phyloP scores from a whole-genome alignment of 345 rosid species.

The Gossypium australe region DNA sequence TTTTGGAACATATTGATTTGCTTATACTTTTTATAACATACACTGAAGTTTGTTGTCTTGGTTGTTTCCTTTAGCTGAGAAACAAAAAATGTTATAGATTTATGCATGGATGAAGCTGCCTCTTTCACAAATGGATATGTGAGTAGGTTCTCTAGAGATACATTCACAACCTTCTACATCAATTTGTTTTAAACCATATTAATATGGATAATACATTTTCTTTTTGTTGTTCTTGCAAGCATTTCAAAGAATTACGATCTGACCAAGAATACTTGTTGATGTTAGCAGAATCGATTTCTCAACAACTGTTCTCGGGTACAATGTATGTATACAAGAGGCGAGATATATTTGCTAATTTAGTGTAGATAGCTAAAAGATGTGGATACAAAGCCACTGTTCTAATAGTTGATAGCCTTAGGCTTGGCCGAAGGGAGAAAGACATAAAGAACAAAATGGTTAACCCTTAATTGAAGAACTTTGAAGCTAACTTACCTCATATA shows the following conservation, averaged over 20 bases:
- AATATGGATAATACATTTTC: not conserved
- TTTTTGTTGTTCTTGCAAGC: too few relatives aligned
- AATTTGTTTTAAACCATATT: not conserved
- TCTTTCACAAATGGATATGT: not conserved
- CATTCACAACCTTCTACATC: not conserved
- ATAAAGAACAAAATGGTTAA: conserved; percentile 50
- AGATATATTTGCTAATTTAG: conserved; percentile 47
- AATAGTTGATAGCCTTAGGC: conserved; percentile 77
- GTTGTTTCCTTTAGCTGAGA: too few relatives aligned
- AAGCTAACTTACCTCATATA: not conserved
- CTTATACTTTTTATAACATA: too few relatives aligned
- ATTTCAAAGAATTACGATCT: too few relatives aligned
- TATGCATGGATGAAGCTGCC: not conserved
- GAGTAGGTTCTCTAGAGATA: not conserved
- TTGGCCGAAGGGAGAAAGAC: conserved; percentile 85
- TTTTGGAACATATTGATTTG: too few relatives aligned
- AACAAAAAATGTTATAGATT: too few relatives aligned
- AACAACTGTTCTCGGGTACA: too few relatives aligned
- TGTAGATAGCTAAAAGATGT: conserved; percentile 72
- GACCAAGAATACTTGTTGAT: too few relatives aligned
- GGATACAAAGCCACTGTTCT: conserved; percentile 80
- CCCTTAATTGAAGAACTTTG: too few relatives aligned
- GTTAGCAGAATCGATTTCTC: too few relatives aligned
- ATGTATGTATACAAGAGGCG: conserved; percentile 44
- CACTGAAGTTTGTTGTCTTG: not conserved